Conservation (phyloP, 768 basidiomycete genomes). For the Amanita muscaria region DNA sequence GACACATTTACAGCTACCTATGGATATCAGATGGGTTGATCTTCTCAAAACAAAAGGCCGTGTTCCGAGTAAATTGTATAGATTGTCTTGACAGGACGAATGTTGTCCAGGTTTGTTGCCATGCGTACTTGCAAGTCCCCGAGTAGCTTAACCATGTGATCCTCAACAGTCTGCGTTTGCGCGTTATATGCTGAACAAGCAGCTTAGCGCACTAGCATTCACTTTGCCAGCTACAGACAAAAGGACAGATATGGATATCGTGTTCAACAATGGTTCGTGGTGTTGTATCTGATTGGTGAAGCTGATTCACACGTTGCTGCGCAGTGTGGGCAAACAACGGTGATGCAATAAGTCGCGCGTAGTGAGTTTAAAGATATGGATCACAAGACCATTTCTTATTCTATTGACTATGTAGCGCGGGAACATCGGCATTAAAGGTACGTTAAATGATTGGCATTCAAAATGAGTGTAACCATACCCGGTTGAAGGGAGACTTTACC, state of each 20-base stretch:
- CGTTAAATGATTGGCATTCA: slow-evolving; percentile 16
- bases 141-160: neutral
- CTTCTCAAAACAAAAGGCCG: slow-evolving; percentile 76
- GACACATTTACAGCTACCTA: slow-evolving; percentile 45
- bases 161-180: slow-evolving; percentile 76
- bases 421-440: slow-evolving; percentile 93
- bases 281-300: neutral
- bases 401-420: slow-evolving; percentile 72
- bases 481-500: slow-evolving; percentile 72
- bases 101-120: slow-evolving; percentile 66
- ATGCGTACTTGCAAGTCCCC: neutral
- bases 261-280: slow-evolving; percentile 68
- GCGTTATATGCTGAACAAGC: slow-evolving; percentile 66
- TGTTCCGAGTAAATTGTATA: slow-evolving; percentile 90
- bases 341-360: slow-evolving; percentile 85
- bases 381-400: slow-evolving; percentile 3
- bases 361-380: slow-evolving; percentile 39
- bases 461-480: neutral
- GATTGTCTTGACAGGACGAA: slow-evolving; percentile 95
- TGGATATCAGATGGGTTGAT: slow-evolving; percentile 68
- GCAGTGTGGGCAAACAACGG: slow-evolving; percentile 98
- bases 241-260: slow-evolving; percentile 55
- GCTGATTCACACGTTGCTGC: neutral
- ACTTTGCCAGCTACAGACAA: slow-evolving; percentile 43
- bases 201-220: slow-evolving; percentile 67